Evolutionary conservation across 108 stramenopile species (phyloP), one percentile per base, ranked within the genome.

Genomic region (Craspedostauros australis): DNA sequence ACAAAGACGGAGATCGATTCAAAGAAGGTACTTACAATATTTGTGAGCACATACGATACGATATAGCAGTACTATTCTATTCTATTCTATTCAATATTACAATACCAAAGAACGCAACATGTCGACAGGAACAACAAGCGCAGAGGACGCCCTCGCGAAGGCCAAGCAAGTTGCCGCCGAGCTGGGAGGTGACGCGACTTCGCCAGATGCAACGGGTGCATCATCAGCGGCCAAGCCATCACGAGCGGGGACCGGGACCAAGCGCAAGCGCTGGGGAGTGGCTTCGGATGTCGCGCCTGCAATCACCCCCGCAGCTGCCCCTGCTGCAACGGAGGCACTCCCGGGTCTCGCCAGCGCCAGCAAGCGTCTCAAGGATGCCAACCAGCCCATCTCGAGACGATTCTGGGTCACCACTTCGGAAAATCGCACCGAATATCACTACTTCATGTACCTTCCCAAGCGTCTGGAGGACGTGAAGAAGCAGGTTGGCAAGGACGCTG

Each of bases 91-190:
- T 36, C 11, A 9, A 36, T 12, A 12, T 12, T 36, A 11, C 34
- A 11, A 12, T 12, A 12, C 34, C 11, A 36, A 36, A 36, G 9
- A 11, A 11, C 11, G 34, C 34, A 9, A 36, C 9, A 36, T 44
- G 8, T 44, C 7, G 8, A 16, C 15, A 53, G 42, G 16, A 46
- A 24, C 41, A 19, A 69, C 64, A 5, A 54, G 72, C 28, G 73
- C 80, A 4, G 76, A 82, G 39, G 86, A 92, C 39, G 90, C 90
- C 26, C 60, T 86, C 6, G 68, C 79, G 32, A 63, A 75, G 36
- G 90, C 90, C 57, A 88, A 79, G 64, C 84, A 77, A 24, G 86
- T 92, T 55, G 90, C 90, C 7, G 83, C 86, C 27, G 73, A 80
- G 4, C 66, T 91, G 37, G 65, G 68, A 3, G 76, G 79, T 5